Conservation (phyloP, 257 asterid species). For the Solanum tarijense region DNA sequence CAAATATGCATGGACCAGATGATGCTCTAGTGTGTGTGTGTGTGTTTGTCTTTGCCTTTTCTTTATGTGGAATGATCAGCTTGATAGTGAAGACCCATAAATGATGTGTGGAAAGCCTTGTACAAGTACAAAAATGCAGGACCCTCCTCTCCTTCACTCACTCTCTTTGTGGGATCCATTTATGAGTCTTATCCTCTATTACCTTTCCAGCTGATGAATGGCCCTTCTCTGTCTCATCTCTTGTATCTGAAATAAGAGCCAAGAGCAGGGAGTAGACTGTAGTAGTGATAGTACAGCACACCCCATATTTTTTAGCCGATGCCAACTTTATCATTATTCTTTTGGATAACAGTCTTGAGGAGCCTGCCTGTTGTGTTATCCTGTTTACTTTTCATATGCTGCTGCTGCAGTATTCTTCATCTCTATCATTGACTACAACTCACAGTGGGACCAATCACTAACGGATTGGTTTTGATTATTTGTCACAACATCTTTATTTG, state of each 20-base stretch:
- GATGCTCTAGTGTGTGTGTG: constrained; percentile 10
- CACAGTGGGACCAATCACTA: constrained; percentile 10
- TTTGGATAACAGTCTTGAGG: constrained; percentile 12
- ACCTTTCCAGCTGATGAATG: constrained; percentile 1
- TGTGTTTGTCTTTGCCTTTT: constrained; percentile 5
- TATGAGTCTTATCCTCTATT: neutral
- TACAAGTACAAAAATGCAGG: constrained; percentile 26
- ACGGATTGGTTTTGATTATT: constrained; percentile 4
- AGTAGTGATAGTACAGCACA: neutral
- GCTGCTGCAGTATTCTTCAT: constrained; percentile 11
- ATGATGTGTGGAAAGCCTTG: constrained; percentile 21
- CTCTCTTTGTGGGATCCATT: constrained; percentile 13
- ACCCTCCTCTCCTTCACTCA: neutral
- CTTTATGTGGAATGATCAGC: constrained; percentile 18
- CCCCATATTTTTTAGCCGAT: neutral
- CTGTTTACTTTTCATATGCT: neutral
- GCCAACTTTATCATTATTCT: constrained; percentile 5
- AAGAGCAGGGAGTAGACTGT: neutral
- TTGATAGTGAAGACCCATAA: constrained; percentile 23
- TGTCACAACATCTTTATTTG: constrained; percentile 11
- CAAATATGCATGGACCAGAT: constrained; percentile 25
- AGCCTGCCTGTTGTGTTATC: constrained; percentile 7
- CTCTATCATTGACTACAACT: constrained; percentile 9
- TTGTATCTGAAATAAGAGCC: neutral
- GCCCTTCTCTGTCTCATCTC: neutral